Base-by-base conservation (phyloP, 73 alveolate genomes). In the Strombidium stylifer region DNA sequence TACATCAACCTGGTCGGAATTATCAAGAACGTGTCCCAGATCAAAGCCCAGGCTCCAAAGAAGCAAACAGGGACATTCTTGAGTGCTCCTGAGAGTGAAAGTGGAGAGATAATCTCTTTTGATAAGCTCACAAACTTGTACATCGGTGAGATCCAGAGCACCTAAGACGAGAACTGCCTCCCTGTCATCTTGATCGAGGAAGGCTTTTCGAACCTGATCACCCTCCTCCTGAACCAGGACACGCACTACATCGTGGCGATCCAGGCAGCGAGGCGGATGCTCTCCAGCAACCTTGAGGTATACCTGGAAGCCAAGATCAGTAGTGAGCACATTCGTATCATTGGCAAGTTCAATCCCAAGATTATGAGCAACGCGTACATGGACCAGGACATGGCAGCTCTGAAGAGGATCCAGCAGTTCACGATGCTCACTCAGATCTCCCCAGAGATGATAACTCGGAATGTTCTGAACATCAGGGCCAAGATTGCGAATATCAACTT, bases 401-500 rank as follows among this genome's bases (percentile, higher is more conserved):
- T 23, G 20, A 23, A 7, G 20, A 48, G 26, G 67, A 42, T 25
- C 28, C 16, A 53, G 27, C 4, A 28, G n/a, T 25, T 25, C 6
- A 53, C 67, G 5, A 23, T 21, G 30, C 15, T 53, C 8, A 53
- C 20, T 28, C 15, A 25, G 19, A 53, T 53, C 16, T 53, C 67
- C 20, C 67, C 67, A 24, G 67, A 53, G 49, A 53, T 53, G 7
- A 36, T 56, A 11, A 56, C 71, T 1, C 28, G 71, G 27, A 56
- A 56, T 36, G 4, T 8, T 14, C 18, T 56, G 10, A 32, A 31
- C 35, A 32, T 56, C 34, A 56, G 40, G 37, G 71, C 71, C 10
- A 56, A 23, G 39, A 21, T 56, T 16, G 37, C 37, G 6, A 53
- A 56, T 56, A 56, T 56, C 6, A 56, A 30, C 39, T 56, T 34